phyloP scores from a whole-genome alignment of 805 yeast species.

The Pichia heedii region DNA sequence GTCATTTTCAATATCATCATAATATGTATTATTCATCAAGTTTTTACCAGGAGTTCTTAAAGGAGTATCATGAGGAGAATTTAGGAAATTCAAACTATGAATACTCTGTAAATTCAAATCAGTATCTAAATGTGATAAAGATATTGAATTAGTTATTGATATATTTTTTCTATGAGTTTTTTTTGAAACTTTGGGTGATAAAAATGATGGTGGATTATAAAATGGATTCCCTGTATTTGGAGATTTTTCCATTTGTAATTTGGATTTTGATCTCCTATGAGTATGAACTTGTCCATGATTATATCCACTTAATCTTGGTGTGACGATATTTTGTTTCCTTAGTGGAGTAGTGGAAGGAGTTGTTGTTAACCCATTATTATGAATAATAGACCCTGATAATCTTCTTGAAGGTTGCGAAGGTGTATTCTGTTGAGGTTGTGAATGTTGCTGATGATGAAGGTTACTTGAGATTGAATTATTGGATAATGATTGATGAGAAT shows the following conservation, averaged over 20 bases:
- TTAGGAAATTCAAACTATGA: conserved; percentile 10
- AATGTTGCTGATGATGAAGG: neutral
- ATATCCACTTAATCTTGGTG: conserved; percentile 10
- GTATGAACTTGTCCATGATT: neutral
- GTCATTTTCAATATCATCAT: conserved; percentile 7
- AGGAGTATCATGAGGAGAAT: conserved; percentile 22
- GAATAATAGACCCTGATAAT: conserved; percentile 4
- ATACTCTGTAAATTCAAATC: conserved; percentile 23
- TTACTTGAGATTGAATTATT: conserved; percentile 9
- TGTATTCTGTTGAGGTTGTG: conserved; percentile 7
- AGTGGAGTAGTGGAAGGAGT: conserved; percentile 1
- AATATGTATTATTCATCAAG: neutral
- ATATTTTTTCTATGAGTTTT: conserved; percentile 23
- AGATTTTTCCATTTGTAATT: conserved; percentile 23
- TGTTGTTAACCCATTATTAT: conserved; percentile 1
- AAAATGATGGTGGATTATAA: conserved; percentile 36
- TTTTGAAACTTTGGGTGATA: conserved; percentile 33
- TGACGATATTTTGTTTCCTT: conserved; percentile 4
- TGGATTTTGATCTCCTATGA: conserved; percentile 18
- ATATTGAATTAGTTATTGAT: conserved; percentile 24
- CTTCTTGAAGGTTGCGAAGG: conserved; percentile 17
- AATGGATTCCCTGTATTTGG: conserved; percentile 37
- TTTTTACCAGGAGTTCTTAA: conserved; percentile 19
- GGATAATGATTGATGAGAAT: conserved; percentile 6
- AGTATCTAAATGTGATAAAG: conserved; percentile 24